Evolutionary conservation across 192 early-diverging fungal genomes (phyloP), one percentile per base, ranked within the genome.

Genomic region (Lobosporangium transversale): DNA sequence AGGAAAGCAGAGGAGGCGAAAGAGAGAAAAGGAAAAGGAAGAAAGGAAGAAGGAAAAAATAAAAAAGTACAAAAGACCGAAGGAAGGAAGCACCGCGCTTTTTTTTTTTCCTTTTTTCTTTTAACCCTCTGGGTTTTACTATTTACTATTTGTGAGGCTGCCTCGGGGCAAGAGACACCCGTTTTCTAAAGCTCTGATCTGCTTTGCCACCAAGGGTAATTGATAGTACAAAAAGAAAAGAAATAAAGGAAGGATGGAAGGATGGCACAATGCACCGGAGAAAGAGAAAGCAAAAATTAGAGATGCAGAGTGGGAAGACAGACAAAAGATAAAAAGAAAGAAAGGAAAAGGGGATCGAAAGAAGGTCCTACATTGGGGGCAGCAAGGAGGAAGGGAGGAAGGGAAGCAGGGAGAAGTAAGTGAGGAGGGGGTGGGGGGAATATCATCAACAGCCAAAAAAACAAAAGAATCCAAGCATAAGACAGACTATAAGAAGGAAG

Each of bases 91-190:
- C 3, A 20, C 29, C 53, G 10, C 29, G 17, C 53, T 54, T 31
- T 6, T 23, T 26, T 6, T 30, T 26, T 23, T 7, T 53, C 6
- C 30, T 26, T 23, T 23, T 30, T 23, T 33, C 32, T n/a, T 29
- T 27, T 30, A 29, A 15, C 51, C 51, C 51, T 21, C 29, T 35
- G 3, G 32, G 4, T 54, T 17, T 33, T 23, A 42, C 37, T 36
- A 32, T 37, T 57, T 43, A 18, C 35, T 42, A 21, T 37, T 57
- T 3, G 54, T 15, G 26, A 57, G n/a, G n/a, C n/a, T n/a, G n/a
- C n/a, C n/a, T n/a, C n/a, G n/a, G n/a, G n/a, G n/a, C n/a, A n/a
- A n/a, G n/a, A n/a, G n/a, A n/a, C n/a, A n/a, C n/a, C n/a, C n/a
- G n/a, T n/a, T n/a, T n/a, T n/a, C n/a, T n/a, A n/a, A n/a, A n/a